These are phyloP conservation scores for Gleditsia sinensis DNA, from an alignment of 306 rosid genomes.

Conservation along the genomic window DNA sequence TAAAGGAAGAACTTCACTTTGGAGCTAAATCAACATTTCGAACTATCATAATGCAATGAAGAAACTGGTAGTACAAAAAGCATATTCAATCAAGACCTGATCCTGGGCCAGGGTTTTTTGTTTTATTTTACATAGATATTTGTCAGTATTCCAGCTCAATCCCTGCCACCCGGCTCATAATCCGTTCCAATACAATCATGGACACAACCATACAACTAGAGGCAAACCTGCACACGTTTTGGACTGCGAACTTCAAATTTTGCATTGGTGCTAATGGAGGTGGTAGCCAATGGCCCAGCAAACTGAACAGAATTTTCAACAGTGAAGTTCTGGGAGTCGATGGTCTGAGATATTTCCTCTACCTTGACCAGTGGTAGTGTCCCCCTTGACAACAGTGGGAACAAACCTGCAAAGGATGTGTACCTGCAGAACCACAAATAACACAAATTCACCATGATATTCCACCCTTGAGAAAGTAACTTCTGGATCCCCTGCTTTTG, in stretches of 20 bases:
- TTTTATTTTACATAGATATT: too few relatives aligned
- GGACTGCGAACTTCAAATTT: conserved; percentile 89
- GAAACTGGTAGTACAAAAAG: too few relatives aligned
- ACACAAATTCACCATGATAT: neutral
- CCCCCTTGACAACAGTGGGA: conserved; percentile 77
- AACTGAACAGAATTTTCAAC: conserved; percentile 87
- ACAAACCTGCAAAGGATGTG: conserved; percentile 80
- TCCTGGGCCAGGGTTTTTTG: too few relatives aligned
- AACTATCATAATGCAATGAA: neutral
- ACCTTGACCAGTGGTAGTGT: conserved; percentile 70
- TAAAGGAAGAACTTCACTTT: neutral
- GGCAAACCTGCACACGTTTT: conserved; percentile 74
- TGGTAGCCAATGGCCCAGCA: conserved; percentile 76
- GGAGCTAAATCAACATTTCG: conserved; percentile 2
- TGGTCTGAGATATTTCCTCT: conserved; percentile 89
- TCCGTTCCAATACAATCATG: too few relatives aligned
- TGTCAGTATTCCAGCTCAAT: too few relatives aligned
- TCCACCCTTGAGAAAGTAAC: neutral
- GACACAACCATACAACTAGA: too few relatives aligned
- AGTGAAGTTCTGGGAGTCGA: conserved; percentile 62
- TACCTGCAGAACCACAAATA: conserved; percentile 51
- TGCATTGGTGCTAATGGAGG: conserved; percentile 85
- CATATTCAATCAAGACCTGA: too few relatives aligned
- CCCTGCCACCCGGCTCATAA: too few relatives aligned
- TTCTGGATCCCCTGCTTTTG: too few relatives aligned